Evolutionary conservation across 441 rosid genomes (phyloP).

Genomic region (Jatropha podagrica): DNA sequence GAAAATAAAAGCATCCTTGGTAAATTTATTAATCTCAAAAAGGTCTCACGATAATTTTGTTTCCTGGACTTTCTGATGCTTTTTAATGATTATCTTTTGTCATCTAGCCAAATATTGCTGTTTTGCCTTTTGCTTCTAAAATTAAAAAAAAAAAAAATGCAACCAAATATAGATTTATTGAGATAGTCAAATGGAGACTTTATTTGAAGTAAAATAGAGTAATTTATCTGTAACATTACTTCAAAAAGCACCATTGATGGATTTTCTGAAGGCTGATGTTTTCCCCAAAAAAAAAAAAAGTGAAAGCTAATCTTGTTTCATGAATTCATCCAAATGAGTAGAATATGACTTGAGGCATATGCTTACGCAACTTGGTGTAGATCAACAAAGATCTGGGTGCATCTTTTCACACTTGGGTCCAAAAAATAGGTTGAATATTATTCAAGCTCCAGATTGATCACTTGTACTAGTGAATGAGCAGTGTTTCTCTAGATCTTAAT

Average conservation of each 20-base stretch:
- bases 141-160: background rate
- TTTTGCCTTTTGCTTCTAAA: background rate
- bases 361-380: background rate
- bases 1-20: background rate
- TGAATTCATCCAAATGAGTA: constrained; percentile 11
- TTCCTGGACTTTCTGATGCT: background rate
- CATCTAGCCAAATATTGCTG: background rate
- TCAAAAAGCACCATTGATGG: background rate
- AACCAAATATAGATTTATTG: background rate
- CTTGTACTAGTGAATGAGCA: constrained; percentile 14
- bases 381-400: background rate
- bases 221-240: background rate
- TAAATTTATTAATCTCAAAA: background rate
- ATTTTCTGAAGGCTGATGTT: background rate
- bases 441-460: constrained; percentile 16
- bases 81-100: background rate
- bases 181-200: background rate
- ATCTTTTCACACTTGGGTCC: background rate
- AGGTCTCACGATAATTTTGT: background rate
- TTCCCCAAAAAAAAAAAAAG: background rate
- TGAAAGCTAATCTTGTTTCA: background rate
- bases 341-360: background rate
- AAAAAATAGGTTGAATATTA: background rate
- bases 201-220: background rate
- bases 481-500: constrained; percentile 33